Conservation (phyloP, 352 stramenopile species). For the Globisporangium emineosum region DNA sequence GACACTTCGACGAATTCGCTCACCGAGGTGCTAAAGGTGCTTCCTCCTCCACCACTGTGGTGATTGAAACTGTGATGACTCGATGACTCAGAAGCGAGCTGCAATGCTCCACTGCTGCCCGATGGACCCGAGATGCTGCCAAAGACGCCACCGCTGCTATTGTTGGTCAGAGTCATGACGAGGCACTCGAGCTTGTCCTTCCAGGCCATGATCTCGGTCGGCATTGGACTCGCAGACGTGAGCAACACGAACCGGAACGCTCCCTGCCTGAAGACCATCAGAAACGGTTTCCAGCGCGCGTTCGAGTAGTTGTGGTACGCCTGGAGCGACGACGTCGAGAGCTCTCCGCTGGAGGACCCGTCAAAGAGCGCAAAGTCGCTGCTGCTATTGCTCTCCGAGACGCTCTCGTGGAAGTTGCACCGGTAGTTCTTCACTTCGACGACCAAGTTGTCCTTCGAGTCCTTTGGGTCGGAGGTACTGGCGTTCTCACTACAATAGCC, state of each 20-base stretch:
- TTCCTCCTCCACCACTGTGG: background rate
- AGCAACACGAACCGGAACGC: constrained; percentile 55
- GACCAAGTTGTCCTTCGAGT: constrained; percentile 27
- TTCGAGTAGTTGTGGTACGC: constrained; percentile 27
- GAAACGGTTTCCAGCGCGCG: constrained; percentile 37
- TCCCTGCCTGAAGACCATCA: constrained; percentile 55
- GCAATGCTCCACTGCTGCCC: constrained; percentile 2
- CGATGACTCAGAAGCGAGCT: background rate
- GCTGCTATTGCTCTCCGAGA: constrained; percentile 7
- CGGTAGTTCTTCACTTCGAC: constrained; percentile 52
- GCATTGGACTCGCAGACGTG: constrained; percentile 35
- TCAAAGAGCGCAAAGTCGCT: constrained; percentile 10
- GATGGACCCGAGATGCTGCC: constrained; percentile 14
- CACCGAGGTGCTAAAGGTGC: constrained; percentile 13
- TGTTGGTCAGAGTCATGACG: constrained; percentile 9
- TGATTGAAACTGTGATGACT: background rate
- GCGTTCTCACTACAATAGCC: constrained; percentile 14
- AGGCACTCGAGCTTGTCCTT: constrained; percentile 53
- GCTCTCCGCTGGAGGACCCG: background rate
- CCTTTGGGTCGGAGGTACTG: background rate
- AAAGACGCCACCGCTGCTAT: constrained; percentile 1
- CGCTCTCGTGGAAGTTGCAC: constrained; percentile 41
- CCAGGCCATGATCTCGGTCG: constrained; percentile 45
- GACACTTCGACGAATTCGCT: constrained; percentile 30
- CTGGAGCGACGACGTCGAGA: background rate